Conservation (phyloP, 73 alveolate species). For the Uronychia setigera region DNA sequence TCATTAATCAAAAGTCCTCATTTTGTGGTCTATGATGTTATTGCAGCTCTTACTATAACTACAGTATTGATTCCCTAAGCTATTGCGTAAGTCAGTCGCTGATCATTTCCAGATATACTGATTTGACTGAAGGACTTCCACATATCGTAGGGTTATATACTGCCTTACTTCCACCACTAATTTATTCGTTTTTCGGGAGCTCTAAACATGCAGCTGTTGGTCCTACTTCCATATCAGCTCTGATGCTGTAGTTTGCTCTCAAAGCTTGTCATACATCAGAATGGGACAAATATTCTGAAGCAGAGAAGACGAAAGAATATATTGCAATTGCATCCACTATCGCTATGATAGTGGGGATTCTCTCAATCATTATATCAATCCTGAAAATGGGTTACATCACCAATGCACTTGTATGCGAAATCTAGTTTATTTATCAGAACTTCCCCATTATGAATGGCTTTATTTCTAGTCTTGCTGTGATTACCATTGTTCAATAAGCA, state of each 20-base stretch:
- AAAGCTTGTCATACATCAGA: background rate
- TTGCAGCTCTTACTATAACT: background rate
- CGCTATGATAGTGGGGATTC: background rate
- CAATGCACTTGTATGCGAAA: background rate
- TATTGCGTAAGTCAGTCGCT: conserved; percentile 4
- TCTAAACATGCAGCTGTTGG: conserved; percentile 18
- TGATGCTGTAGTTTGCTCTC: conserved; percentile 8
- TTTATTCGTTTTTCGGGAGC: conserved; percentile 13
- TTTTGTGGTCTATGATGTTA: background rate
- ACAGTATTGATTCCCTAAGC: conserved; percentile 4
- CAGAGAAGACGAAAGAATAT: background rate
- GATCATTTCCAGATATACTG: background rate
- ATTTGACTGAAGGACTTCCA: background rate
- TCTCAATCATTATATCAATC: background rate
- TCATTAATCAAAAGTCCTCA: background rate
- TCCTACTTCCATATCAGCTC: background rate
- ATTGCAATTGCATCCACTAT: conserved; percentile 1
- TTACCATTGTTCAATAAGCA: background rate
- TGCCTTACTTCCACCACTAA: background rate
- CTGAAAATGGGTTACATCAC: background rate
- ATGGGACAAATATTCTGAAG: background rate
- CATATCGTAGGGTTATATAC: background rate
- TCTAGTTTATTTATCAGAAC: background rate
- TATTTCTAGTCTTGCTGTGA: background rate
- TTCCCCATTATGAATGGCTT: conserved; percentile 5